These are phyloP conservation scores for Saccharomyces pastorianus DNA, from an alignment of 1,139 yeast species.

Conservation along the genomic window DNA sequence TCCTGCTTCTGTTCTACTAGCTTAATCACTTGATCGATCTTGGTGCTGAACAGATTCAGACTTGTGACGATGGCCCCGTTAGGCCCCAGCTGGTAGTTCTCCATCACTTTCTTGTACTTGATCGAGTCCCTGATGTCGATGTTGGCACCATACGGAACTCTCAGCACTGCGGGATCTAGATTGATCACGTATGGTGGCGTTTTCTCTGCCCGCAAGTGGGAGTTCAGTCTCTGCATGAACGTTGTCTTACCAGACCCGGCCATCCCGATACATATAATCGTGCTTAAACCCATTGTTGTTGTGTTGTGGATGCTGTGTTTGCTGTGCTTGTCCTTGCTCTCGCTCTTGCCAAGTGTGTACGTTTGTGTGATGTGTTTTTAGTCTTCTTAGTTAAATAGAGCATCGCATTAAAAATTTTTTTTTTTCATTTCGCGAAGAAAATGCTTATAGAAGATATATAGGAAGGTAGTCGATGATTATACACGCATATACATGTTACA, in stretches of 20 bases:
- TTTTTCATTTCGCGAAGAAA: neutral
- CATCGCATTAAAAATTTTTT: neutral
- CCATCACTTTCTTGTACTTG: conserved; percentile 94
- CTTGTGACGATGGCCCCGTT: conserved; percentile 98
- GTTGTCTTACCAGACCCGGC: conserved; percentile 98
- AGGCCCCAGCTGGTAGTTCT: conserved; percentile 85
- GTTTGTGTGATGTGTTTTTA: too few species aligned
- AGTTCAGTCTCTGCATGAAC: conserved; percentile 87
- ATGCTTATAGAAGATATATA: neutral
- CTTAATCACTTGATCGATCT: conserved; percentile 88
- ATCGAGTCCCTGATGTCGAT: conserved; percentile 95
- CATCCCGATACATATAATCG: conserved; percentile 86
- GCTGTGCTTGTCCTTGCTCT: too few species aligned
- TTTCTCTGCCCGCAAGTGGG: conserved; percentile 68
- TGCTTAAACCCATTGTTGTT: conserved; percentile 47
- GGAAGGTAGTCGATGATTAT: too few species aligned
- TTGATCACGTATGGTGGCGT: conserved; percentile 81
- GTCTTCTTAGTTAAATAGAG: neutral
- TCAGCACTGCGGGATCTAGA: conserved; percentile 91
- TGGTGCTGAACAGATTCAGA: conserved; percentile 82
- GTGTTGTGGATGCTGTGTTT: too few species aligned
- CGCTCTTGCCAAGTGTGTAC: neutral
- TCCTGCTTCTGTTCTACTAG: conserved; percentile 76
- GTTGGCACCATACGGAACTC: conserved; percentile 86
- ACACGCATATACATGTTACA: too few species aligned